Percentiles rank a stretch among this genome's conserved stretches.
Evolutionary conservation across 2,329 filamentous ascomycete genomes (phyloP).

Genomic region (Stenocarpella maydis): DNA sequence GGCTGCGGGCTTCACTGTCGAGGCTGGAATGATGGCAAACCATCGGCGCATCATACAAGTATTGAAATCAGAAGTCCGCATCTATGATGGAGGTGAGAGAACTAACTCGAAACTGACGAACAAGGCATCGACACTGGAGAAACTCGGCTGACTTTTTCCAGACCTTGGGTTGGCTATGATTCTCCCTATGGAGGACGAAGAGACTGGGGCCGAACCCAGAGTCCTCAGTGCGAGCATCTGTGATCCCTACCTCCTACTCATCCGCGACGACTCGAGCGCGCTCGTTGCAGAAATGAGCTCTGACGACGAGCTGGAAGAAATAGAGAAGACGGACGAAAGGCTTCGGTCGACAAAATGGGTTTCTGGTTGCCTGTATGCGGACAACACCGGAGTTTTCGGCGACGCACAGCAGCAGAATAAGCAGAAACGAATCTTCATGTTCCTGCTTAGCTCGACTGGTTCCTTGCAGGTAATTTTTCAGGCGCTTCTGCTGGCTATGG

Average conservation of each 20-base stretch:
- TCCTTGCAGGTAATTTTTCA: slow-evolving; percentile 74
- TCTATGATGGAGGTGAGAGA: slow-evolving; percentile 83
- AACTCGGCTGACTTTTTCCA: slow-evolving; percentile 46
- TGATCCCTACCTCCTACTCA: slow-evolving; percentile 84
- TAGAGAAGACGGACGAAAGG: slow-evolving; percentile 69
- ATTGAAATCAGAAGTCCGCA: slow-evolving; percentile 84
- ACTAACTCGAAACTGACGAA: slow-evolving; percentile 16
- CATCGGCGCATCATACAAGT: slow-evolving; percentile 87
- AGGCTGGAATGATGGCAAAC: slow-evolving; percentile 83
- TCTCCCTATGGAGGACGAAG: slow-evolving; percentile 90
- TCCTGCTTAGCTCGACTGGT: slow-evolving; percentile 79
- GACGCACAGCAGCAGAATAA: slow-evolving; percentile 50
- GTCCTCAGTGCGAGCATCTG: slow-evolving; percentile 83
- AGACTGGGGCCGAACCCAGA: slow-evolving; percentile 80
- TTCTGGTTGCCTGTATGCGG: slow-evolving; percentile 84
- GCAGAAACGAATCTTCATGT: slow-evolving; percentile 69
- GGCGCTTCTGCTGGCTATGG: background rate
- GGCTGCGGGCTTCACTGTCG: slow-evolving; percentile 85
- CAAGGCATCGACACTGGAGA: background rate
- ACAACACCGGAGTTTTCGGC: slow-evolving; percentile 65
- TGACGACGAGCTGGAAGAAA: slow-evolving; percentile 84
- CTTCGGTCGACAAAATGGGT: slow-evolving; percentile 75
- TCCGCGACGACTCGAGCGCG: slow-evolving; percentile 84
- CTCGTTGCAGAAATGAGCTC: slow-evolving; percentile 82
- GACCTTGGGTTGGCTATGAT: slow-evolving; percentile 91